Evolutionary conservation across 257 asterid genomes (phyloP).

Genomic region (Solanum raphanifolium): DNA sequence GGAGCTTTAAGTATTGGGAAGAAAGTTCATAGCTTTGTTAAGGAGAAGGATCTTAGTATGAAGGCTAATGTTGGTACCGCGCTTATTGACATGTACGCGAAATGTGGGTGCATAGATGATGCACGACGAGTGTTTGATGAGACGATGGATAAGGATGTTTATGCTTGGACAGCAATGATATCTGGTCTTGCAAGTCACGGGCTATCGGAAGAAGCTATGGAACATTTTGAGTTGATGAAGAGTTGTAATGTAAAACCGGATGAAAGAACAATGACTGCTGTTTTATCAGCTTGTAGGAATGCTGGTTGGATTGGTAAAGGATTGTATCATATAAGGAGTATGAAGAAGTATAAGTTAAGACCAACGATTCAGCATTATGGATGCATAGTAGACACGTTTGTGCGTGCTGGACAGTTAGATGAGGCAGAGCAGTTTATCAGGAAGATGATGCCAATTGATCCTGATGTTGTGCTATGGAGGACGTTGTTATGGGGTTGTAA

Average conservation of each 20-base stretch:
- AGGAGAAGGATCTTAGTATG: not conserved
- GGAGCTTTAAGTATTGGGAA: constrained; percentile 9
- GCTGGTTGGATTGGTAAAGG: constrained; percentile 11
- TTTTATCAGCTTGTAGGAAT: constrained; percentile 16
- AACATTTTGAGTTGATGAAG: constrained; percentile 5
- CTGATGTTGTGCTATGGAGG: constrained; percentile 7
- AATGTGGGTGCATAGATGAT: constrained; percentile 12
- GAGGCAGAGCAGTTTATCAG: constrained; percentile 11
- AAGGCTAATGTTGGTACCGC: constrained; percentile 12
- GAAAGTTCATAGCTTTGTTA: constrained; percentile 6
- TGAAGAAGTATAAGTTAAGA: constrained; percentile 14
- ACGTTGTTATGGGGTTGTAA: constrained; percentile 12
- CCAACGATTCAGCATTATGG: constrained; percentile 19
- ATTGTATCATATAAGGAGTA: constrained; percentile 2
- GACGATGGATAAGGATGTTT: constrained; percentile 6
- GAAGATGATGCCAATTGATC: constrained; percentile 12
- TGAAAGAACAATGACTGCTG: constrained; percentile 16
- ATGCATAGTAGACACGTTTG: constrained; percentile 10
- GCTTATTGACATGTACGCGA: constrained; percentile 13
- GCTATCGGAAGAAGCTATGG: not conserved
- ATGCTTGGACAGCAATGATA: constrained; percentile 13
- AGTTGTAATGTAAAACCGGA: not conserved
- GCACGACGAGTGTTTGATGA: constrained; percentile 5
- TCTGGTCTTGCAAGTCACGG: constrained; percentile 12
- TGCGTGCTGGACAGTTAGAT: constrained; percentile 8